Percentiles rank a stretch among this genome's conserved stretches.
phyloP scores from a whole-genome alignment of 2,329 filamentous ascomycete genomes.

The Boeremia exigua region DNA sequence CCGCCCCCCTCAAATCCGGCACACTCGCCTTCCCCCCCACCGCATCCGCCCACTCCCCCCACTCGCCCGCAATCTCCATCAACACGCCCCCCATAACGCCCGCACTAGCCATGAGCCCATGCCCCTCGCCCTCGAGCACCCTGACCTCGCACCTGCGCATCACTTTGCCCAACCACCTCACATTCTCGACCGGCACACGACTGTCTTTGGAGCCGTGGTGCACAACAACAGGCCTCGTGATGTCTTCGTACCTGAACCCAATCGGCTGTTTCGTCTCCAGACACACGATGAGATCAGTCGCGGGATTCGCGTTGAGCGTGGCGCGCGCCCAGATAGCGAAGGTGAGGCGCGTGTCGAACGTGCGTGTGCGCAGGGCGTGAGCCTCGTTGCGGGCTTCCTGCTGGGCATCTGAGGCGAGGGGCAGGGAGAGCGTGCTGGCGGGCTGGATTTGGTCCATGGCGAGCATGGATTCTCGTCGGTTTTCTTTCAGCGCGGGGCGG shows the following conservation, averaged over 20 bases:
- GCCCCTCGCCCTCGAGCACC: conserved; percentile 87
- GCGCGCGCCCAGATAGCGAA: conserved; percentile 94
- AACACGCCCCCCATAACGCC: conserved; percentile 92
- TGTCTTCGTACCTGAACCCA: conserved; percentile 96
- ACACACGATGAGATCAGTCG: conserved; percentile 90
- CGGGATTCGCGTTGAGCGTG: conserved; percentile 89
- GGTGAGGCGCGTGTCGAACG: conserved; percentile 87
- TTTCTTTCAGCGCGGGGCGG: conserved; percentile 38
- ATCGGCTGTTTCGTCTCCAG: conserved; percentile 89
- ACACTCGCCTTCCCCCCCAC: conserved; percentile 22
- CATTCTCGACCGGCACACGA: conserved; percentile 92
- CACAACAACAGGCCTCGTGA: conserved; percentile 87
- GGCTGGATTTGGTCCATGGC: conserved; percentile 57
- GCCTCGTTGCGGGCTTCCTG: conserved; percentile 53
- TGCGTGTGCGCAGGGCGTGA: conserved; percentile 73
- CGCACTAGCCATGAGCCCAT: conserved; percentile 94
- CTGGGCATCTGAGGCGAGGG: no score
- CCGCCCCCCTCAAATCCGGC: no score
- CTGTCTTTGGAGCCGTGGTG: conserved; percentile 92
- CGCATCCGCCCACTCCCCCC: conserved; percentile 59
- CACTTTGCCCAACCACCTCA: conserved; percentile 89
- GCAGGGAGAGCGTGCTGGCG: conserved; percentile 43
- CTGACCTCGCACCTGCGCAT: conserved; percentile 94
- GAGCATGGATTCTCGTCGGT: conserved; percentile 55
- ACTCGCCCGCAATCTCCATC: conserved; percentile 92